Percentiles rank a stretch among this genome's conserved stretches.
Conservation (phyloP, 1,284 basidiomycete genomes). For the Cerioporus squamosus region DNA sequence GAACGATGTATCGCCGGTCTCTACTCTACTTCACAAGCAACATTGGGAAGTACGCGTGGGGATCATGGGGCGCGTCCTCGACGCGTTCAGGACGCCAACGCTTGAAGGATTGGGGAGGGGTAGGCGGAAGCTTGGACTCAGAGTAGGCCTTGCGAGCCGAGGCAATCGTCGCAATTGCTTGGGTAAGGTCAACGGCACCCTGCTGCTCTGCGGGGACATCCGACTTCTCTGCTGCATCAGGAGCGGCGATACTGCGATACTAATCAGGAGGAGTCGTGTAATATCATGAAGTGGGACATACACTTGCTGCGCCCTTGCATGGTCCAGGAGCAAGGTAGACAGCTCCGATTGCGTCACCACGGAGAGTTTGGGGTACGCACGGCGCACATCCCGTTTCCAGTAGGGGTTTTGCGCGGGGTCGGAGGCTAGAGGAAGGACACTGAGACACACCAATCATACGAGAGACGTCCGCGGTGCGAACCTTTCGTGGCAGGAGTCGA, state of each 20-base stretch:
- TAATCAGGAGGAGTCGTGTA: neutral
- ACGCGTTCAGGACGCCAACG: conserved; percentile 73
- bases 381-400: conserved; percentile 93
- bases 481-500: conserved; percentile 88
- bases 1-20: conserved; percentile 8
- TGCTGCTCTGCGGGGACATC: conserved; percentile 53
- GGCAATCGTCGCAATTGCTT: conserved; percentile 70
- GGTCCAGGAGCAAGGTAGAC: conserved; percentile 82
- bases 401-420: conserved; percentile 88
- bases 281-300: conserved; percentile 45
- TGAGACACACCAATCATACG: conserved; percentile 5
- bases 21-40: conserved; percentile 69
- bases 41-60: conserved; percentile 86
- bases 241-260: conserved; percentile 56
- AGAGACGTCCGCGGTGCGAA: conserved; percentile 37
- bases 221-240: conserved; percentile 45
- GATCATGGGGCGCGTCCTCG: conserved; percentile 77
- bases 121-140: conserved; percentile 72
- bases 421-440: conserved; percentile 55
- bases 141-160: conserved; percentile 66
- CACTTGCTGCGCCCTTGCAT: conserved; percentile 63
- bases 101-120: conserved; percentile 64
- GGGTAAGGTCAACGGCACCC: conserved; percentile 61
- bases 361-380: conserved; percentile 88
- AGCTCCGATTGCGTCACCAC: conserved; percentile 83